A percentile compares a stretch with the other conserved stretches of the same genome.
These are phyloP conservation scores for Ceratocystis huliohia DNA, from an alignment of 2,329 filamentous ascomycete species.

Conservation along the genomic window DNA sequence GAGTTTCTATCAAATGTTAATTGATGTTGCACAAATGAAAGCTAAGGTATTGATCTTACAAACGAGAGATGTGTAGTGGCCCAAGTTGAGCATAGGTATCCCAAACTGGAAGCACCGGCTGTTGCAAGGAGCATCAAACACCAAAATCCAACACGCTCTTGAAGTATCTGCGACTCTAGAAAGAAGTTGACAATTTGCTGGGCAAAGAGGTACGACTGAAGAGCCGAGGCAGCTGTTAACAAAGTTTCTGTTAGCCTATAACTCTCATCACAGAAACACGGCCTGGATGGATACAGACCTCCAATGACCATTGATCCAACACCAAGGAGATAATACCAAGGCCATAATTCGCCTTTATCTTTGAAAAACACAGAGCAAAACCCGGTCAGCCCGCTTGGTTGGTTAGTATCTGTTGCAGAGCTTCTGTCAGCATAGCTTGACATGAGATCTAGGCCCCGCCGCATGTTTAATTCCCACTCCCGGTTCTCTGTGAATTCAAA, in stretches of 20 bases:
- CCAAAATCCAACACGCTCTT: slow-evolving; percentile 24
- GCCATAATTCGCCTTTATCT: slow-evolving; percentile 18
- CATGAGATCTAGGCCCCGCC: slow-evolving; percentile 15
- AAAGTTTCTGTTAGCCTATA: background rate
- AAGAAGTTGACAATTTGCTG: slow-evolving; percentile 21
- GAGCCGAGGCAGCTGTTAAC: slow-evolving; percentile 13
- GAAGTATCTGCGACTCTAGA: slow-evolving; percentile 1
- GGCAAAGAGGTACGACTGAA: slow-evolving; percentile 22
- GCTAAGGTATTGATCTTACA: slow-evolving; percentile 16
- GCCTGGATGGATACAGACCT: slow-evolving; percentile 16
- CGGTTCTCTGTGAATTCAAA: slow-evolving; percentile 17
- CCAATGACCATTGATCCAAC: slow-evolving; percentile 19
- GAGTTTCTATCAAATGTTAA: slow-evolving; percentile 17
- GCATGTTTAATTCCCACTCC: slow-evolving; percentile 18
- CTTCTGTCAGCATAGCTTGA: slow-evolving; percentile 2
- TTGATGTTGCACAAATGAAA: background rate
- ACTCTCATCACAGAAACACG: background rate
- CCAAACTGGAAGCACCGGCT: slow-evolving; percentile 25
- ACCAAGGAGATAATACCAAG: slow-evolving; percentile 20
- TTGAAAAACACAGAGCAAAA: slow-evolving; percentile 19
- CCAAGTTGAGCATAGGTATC: slow-evolving; percentile 26
- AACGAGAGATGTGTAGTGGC: slow-evolving; percentile 22
- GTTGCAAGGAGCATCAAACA: slow-evolving; percentile 28
- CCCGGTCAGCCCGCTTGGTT: slow-evolving; percentile 9
- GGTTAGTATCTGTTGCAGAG: background rate